Evolutionary conservation across 805 yeast genomes (phyloP), one percentile per base, ranked within the genome.

Genomic region (Candida maris): DNA sequence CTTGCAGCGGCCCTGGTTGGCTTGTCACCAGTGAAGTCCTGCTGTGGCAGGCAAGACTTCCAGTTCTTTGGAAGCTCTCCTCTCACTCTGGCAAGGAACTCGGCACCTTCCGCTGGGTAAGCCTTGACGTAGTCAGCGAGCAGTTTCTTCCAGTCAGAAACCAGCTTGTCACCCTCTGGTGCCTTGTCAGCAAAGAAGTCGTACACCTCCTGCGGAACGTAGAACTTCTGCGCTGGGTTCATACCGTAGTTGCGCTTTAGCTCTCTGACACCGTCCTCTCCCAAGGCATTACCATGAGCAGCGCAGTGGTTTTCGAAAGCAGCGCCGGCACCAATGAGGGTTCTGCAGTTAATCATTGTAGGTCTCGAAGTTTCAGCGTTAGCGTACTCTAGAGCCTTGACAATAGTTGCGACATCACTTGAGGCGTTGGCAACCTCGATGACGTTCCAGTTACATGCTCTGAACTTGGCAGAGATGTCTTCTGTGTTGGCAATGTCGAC

Each of bases 1-100:
- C 89, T 96, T 38, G 95, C 85, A 59, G 89, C 74, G 75, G 91
- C 91, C 76, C 98, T 85, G 41, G 97, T 79, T 48, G 98, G 97
- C 48, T 87, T 71, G 34, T 96, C 81, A 51, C 73, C 70, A 68
- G 93, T 97, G 28, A 94, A 75, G 38, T 81, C 80, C 78, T 81
- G 93, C 32, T 70, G 64, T 54, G 98, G 98, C 58, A 91, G 77
- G 42, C 67, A 55, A 51, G 78, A 65, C 59, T 76, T 83, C 97
- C 97, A 91, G 59, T 75, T 80, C 35, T 63, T 75, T 66, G 98
- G 96, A 49, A 91, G 76, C 64, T 82, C 75, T 54, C 83, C 81
- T 37, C 62, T 63, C 48, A 85, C 65, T 72, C 97, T 81, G 69
- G 96, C 77, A 48, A 70, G 59, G 48, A 91, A 65, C 67, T 86